Conservation (phyloP, 2,329 filamentous ascomycete species). For the Ophiocordyceps sinensis region DNA sequence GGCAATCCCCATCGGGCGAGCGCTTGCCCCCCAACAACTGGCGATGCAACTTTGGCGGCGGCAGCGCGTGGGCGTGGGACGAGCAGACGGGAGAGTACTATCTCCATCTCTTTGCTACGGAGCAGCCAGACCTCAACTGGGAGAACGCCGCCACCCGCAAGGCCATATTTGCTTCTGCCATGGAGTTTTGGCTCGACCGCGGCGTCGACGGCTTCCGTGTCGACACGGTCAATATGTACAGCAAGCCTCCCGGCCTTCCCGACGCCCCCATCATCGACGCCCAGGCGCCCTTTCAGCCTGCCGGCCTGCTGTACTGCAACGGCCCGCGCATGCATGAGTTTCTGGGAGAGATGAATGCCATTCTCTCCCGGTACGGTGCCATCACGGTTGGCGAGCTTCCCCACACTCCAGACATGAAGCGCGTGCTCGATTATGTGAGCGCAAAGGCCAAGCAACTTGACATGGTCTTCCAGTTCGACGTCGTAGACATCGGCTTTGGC, state of each 20-base stretch:
- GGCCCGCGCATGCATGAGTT: slow-evolving; percentile 57
- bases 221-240: slow-evolving; percentile 62
- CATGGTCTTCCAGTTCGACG: slow-evolving; percentile 57
- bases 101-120: slow-evolving; percentile 57
- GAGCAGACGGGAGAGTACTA: slow-evolving; percentile 62
- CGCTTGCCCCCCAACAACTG: slow-evolving; percentile 65
- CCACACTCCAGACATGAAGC: slow-evolving; percentile 39
- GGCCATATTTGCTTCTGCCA: slow-evolving; percentile 56
- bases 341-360: slow-evolving; percentile 47
- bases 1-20: slow-evolving; percentile 38
- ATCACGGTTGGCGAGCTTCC: slow-evolving; percentile 60
- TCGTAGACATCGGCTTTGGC: slow-evolving; percentile 45
- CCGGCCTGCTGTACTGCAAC: slow-evolving; percentile 45
- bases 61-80: slow-evolving; percentile 56
- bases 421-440: slow-evolving; percentile 46
- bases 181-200: slow-evolving; percentile 66
- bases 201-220: slow-evolving; percentile 64
- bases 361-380: slow-evolving; percentile 46
- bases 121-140: slow-evolving; percentile 82
- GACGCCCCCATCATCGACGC: slow-evolving; percentile 41
- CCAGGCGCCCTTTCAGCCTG: slow-evolving; percentile 34
- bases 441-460: slow-evolving; percentile 44
- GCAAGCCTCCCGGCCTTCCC: slow-evolving; percentile 43
- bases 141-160: slow-evolving; percentile 52
- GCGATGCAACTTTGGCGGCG: slow-evolving; percentile 45